Percentiles rank a stretch among this genome's conserved stretches.
Evolutionary conservation across 2,329 filamentous ascomycete species (phyloP).

Genomic region (Beauveria bassiana): DNA sequence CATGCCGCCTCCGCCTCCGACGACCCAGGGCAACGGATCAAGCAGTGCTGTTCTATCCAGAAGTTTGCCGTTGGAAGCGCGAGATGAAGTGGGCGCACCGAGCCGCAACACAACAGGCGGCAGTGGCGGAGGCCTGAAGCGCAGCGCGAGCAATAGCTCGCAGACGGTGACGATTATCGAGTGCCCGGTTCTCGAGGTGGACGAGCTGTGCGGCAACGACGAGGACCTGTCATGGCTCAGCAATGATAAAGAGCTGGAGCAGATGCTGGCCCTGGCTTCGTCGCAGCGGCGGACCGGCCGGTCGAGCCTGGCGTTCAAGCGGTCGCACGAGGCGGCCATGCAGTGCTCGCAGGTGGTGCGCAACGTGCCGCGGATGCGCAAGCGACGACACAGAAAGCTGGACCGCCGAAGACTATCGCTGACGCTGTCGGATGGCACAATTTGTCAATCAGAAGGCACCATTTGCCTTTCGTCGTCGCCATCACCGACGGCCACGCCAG

Average conservation of each 20-base stretch:
- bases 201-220: constrained; percentile 21
- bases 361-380: constrained; percentile 18
- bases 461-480: constrained; percentile 5
- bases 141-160: constrained; percentile 3
- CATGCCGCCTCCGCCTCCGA: neutral
- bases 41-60: neutral
- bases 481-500: constrained; percentile 2
- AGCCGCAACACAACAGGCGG: neutral
- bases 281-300: neutral
- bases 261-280: constrained; percentile 1
- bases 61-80: neutral
- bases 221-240: constrained; percentile 21
- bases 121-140: neutral
- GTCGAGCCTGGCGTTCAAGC: constrained; percentile 5
- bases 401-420: constrained; percentile 1
- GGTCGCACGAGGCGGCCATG: constrained; percentile 16
- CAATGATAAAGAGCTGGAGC: neutral
- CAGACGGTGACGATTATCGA: constrained; percentile 2
- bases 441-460: too few species aligned
- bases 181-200: constrained; percentile 18
- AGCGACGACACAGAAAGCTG: constrained; percentile 13
- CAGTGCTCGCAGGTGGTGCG: constrained; percentile 15
- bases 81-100: neutral
- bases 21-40: neutral
- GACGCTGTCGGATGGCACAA: constrained; percentile 6